Percentiles rank a stretch among this genome's conserved stretches.
phyloP scores from a whole-genome alignment of 257 asterid genomes.

The Knoxia roxburghii region DNA sequence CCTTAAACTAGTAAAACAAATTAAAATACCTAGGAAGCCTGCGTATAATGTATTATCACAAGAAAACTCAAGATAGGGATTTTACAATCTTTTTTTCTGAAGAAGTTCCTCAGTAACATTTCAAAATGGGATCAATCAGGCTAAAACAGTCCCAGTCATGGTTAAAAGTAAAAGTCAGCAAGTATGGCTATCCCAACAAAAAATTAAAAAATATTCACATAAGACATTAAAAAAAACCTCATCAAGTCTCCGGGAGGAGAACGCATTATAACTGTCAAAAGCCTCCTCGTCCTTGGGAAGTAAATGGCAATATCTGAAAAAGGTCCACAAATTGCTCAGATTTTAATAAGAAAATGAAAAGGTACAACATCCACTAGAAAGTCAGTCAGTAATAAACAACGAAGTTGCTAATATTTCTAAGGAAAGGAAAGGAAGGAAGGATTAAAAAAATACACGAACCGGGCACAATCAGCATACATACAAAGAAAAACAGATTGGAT shows the following conservation, averaged over 20 bases:
- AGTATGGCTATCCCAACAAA: neutral
- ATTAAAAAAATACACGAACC: neutral
- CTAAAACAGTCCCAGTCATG: neutral
- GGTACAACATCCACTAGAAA: neutral
- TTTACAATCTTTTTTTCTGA: too few species aligned
- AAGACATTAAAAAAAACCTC: constrained; percentile 46
- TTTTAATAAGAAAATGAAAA: neutral
- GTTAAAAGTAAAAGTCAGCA: neutral
- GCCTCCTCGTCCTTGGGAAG: constrained; percentile 98
- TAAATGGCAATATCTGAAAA: constrained; percentile 83
- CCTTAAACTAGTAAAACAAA: neutral
- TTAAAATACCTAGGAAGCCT: neutral
- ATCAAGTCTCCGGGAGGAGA: constrained; percentile 85
- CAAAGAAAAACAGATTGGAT: neutral
- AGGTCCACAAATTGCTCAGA: constrained; percentile 18
- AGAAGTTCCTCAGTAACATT: neutral
- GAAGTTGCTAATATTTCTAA: neutral
- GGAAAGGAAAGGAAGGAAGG: neutral
- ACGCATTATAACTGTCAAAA: constrained; percentile 70
- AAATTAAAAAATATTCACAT: neutral
- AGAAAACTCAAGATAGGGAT: neutral
- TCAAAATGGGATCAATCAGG: neutral
- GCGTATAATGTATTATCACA: neutral
- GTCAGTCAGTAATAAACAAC: neutral
- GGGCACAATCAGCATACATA: neutral